phyloP scores from a whole-genome alignment of 225 moss, liverwort and hornwort species.

The Pleurozium schreberi region DNA sequence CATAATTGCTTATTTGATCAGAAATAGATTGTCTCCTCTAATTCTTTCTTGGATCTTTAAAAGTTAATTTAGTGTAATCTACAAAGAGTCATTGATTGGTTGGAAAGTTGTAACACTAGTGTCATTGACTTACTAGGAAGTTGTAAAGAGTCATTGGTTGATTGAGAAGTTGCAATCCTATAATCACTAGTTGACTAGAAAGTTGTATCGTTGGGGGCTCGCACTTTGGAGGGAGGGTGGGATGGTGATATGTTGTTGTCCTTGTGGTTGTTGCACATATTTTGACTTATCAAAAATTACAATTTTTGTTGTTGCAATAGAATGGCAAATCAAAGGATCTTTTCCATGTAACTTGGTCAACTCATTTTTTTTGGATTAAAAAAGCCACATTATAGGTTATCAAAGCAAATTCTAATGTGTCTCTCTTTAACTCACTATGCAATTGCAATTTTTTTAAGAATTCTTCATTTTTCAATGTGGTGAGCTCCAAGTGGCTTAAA shows the following conservation, averaged over 20 bases:
- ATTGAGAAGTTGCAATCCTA: not conserved
- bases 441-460: not conserved
- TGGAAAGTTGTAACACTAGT: not conserved
- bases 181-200: not conserved
- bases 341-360: not conserved
- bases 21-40: too few species aligned
- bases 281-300: too few species aligned
- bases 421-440: not conserved
- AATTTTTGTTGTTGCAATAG: not conserved
- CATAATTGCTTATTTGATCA: too few species aligned
- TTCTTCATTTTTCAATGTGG: not conserved
- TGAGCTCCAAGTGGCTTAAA: not conserved
- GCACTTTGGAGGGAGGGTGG: rapidly evolving
- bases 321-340: rapidly evolving
- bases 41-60: not conserved
- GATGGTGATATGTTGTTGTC: too few species aligned
- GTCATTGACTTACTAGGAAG: too few species aligned
- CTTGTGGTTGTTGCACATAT: not conserved
- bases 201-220: rapidly evolving
- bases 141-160: not conserved
- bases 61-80: not conserved
- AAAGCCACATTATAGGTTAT: not conserved
- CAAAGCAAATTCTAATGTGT: not conserved
- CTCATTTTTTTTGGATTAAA: too few species aligned
- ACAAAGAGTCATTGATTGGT: not conserved